These are phyloP conservation scores for Aspergillus oerlinghausenensis DNA, from an alignment of 2,329 filamentous ascomycete genomes.

Conservation along the genomic window DNA sequence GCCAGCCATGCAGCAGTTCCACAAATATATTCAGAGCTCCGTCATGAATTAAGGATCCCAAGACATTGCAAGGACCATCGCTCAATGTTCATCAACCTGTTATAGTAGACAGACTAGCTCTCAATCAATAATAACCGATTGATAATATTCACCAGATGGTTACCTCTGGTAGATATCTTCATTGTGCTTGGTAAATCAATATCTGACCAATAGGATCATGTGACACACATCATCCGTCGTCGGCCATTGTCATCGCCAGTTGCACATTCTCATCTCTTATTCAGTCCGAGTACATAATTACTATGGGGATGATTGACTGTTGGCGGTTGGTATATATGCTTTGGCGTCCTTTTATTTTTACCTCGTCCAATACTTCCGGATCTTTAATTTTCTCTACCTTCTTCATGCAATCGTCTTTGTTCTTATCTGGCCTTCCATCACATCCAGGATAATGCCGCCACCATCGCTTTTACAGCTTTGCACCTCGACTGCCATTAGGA, in stretches of 20 bases:
- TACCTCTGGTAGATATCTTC: too few relatives aligned
- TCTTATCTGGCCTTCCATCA: constrained; percentile 11
- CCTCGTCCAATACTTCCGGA: background rate
- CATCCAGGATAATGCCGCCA: constrained; percentile 26
- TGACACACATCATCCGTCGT: constrained; percentile 15
- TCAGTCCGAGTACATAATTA: background rate
- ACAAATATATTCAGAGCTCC: background rate
- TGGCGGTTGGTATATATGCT: constrained; percentile 5
- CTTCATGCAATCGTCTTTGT: constrained; percentile 14
- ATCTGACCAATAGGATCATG: constrained; percentile 14
- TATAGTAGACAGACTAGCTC: background rate
- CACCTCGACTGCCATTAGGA: constrained; percentile 33
- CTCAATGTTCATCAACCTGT: background rate
- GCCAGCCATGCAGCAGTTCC: background rate
- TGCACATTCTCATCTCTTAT: background rate
- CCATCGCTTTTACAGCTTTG: constrained; percentile 33
- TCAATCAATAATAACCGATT: background rate
- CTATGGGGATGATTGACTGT: background rate
- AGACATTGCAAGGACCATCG: background rate
- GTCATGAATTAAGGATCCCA: background rate
- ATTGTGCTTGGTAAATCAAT: background rate
- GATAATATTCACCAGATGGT: background rate
- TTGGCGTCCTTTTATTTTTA: background rate
- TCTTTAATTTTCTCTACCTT: background rate
- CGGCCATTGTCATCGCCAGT: background rate